These are phyloP conservation scores for Neolentinus lepideus DNA, from an alignment of 1,284 basidiomycete species.

Conservation along the genomic window DNA sequence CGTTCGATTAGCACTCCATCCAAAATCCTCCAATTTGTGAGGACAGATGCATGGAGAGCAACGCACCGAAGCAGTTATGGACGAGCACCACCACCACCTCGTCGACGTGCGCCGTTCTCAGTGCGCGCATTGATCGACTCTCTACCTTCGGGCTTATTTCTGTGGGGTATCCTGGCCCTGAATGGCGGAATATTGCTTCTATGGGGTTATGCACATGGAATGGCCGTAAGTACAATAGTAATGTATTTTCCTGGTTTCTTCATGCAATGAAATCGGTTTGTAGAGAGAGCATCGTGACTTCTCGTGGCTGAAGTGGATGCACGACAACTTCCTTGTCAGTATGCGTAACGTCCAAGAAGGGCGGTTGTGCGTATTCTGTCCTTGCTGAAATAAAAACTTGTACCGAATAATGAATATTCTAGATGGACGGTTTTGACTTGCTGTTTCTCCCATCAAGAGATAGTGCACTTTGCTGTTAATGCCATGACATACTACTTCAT, in stretches of 20 bases:
- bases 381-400: constrained; percentile 5
- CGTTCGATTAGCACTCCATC: neutral
- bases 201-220: constrained; percentile 32
- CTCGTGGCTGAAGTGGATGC: constrained; percentile 49
- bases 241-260: neutral
- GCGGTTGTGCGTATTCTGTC: constrained; percentile 44
- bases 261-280: neutral
- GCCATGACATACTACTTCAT: constrained; percentile 77
- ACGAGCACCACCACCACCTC: neutral
- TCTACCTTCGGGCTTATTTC: constrained; percentile 27
- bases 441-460: constrained; percentile 65
- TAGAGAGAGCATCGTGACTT: constrained; percentile 33
- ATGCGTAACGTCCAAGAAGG: constrained; percentile 63
- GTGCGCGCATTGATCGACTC: constrained; percentile 19
- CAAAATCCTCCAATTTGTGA: neutral
- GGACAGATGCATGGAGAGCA: neutral
- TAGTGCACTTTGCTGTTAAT: constrained; percentile 71
- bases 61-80: neutral
- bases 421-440: constrained; percentile 81
- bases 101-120: neutral
- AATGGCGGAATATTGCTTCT: constrained; percentile 36
- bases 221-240: constrained; percentile 26
- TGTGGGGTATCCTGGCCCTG: constrained; percentile 38
- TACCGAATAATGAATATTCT: constrained; percentile 5
- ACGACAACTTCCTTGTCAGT: constrained; percentile 59